phyloP scores from a whole-genome alignment of 768 basidiomycete species.

The Stropharia rugosoannulata region DNA sequence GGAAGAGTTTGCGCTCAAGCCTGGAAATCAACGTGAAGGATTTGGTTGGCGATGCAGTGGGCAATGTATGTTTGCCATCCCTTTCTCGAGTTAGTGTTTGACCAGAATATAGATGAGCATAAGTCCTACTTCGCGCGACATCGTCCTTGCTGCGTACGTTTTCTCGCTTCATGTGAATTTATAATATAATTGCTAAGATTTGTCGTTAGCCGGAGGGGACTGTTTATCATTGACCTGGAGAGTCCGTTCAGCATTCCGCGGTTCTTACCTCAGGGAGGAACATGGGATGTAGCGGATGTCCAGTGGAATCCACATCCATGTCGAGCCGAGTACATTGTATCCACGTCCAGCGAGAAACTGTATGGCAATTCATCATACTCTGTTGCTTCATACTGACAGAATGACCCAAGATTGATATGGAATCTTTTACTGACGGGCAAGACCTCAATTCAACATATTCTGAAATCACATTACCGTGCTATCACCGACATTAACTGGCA shows the following conservation, averaged over 20 bases:
- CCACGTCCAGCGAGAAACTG: constrained; percentile 89
- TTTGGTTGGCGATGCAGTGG: constrained; percentile 79
- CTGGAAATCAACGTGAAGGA: constrained; percentile 79
- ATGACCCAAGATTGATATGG: constrained; percentile 75
- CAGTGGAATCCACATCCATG: constrained; percentile 88
- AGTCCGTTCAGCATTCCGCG: constrained; percentile 84
- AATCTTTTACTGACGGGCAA: constrained; percentile 76
- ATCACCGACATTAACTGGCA: constrained; percentile 99
- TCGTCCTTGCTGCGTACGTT: constrained; percentile 85
- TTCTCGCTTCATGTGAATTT: not conserved
- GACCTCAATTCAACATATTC: constrained; percentile 79
- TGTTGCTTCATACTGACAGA: not conserved
- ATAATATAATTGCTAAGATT: not conserved
- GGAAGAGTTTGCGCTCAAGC: constrained; percentile 54
- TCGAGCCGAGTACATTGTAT: constrained; percentile 79
- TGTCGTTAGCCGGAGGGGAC: constrained; percentile 66
- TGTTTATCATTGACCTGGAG: constrained; percentile 94
- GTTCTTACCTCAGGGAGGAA: constrained; percentile 94
- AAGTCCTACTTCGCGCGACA: constrained; percentile 82
- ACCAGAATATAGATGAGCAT: constrained; percentile 74
- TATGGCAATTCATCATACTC: constrained; percentile 30
- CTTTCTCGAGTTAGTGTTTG: constrained; percentile 1
- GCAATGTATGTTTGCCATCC: constrained; percentile 60
- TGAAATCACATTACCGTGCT: constrained; percentile 89
- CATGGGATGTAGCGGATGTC: constrained; percentile 93